These are phyloP conservation scores for Penicillium sclerotiorum DNA, from an alignment of 2,329 filamentous ascomycete genomes.

Conservation along the genomic window DNA sequence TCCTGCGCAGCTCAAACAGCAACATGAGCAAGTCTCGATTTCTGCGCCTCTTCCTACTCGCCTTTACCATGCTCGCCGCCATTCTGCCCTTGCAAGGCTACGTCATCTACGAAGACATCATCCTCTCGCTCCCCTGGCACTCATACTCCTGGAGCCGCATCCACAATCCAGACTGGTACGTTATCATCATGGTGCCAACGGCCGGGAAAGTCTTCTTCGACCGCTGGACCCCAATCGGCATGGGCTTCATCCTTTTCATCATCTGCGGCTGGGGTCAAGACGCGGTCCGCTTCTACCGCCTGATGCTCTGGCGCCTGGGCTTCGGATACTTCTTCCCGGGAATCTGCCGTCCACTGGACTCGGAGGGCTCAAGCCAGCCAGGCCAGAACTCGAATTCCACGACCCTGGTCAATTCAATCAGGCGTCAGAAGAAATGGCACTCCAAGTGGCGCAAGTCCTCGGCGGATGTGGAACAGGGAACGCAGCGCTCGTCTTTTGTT, in stretches of 20 bases:
- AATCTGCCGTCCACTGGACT: slow-evolving; percentile 23
- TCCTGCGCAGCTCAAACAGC: slow-evolving; percentile 55
- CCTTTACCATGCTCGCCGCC: slow-evolving; percentile 58
- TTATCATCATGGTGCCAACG: slow-evolving; percentile 52
- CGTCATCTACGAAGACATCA: slow-evolving; percentile 51
- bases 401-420: slow-evolving; percentile 25
- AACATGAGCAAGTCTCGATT: slow-evolving; percentile 63
- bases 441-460: slow-evolving; percentile 23
- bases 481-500: background rate
- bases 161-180: slow-evolving; percentile 56
- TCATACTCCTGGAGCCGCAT: slow-evolving; percentile 57
- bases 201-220: slow-evolving; percentile 53
- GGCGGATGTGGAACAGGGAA: slow-evolving; percentile 29
- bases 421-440: slow-evolving; percentile 32
- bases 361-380: slow-evolving; percentile 6
- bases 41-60: slow-evolving; percentile 54
- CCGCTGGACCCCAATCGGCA: slow-evolving; percentile 59
- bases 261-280: slow-evolving; percentile 68
- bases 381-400: slow-evolving; percentile 12
- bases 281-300: slow-evolving; percentile 58
- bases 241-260: slow-evolving; percentile 60
- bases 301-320: slow-evolving; percentile 47
- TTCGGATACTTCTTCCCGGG: slow-evolving; percentile 38
- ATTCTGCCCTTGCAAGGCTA: slow-evolving; percentile 59
- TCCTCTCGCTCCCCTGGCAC: slow-evolving; percentile 37